Conservation (phyloP, 345 rosid species). For the Boechera retrofracta region DNA sequence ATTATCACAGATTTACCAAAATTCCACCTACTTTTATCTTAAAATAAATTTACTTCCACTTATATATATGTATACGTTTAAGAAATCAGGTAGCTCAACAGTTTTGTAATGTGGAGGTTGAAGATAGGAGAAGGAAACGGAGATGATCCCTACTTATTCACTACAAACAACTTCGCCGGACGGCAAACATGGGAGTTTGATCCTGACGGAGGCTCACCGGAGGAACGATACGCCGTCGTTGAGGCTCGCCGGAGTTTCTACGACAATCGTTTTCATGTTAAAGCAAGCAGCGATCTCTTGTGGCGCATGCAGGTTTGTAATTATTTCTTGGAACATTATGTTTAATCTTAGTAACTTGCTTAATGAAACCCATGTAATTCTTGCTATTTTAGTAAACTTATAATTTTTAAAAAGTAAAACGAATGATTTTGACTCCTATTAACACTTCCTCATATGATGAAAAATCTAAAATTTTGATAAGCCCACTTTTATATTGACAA, state of each 20-base stretch:
- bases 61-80: not conserved
- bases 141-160: slow-evolving; percentile 37
- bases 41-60: not conserved
- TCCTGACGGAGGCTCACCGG: slow-evolving; percentile 32
- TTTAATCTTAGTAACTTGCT: no score
- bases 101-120: slow-evolving; percentile 44
- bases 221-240: slow-evolving; percentile 29
- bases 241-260: slow-evolving; percentile 41
- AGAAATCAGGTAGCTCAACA: not conserved
- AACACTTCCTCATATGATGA: not conserved
- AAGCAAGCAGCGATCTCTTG: slow-evolving; percentile 40
- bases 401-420: not conserved
- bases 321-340: not conserved
- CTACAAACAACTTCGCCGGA: slow-evolving; percentile 40
- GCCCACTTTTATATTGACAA: not conserved
- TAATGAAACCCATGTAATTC: no score
- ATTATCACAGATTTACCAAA: slow-evolving; percentile 14
- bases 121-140: slow-evolving; percentile 41
- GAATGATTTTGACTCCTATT: not conserved
- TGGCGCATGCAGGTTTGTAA: slow-evolving; percentile 44
- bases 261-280: slow-evolving; percentile 36
- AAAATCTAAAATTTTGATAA: not conserved
- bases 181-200: slow-evolving; percentile 45
- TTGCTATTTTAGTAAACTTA: not conserved
- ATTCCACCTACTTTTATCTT: not conserved